A percentile compares a stretch with the other conserved stretches of the same genome.
Evolutionary conservation across 352 stramenopile genomes (phyloP).

Genomic region (Paralagenidium karlingii): DNA sequence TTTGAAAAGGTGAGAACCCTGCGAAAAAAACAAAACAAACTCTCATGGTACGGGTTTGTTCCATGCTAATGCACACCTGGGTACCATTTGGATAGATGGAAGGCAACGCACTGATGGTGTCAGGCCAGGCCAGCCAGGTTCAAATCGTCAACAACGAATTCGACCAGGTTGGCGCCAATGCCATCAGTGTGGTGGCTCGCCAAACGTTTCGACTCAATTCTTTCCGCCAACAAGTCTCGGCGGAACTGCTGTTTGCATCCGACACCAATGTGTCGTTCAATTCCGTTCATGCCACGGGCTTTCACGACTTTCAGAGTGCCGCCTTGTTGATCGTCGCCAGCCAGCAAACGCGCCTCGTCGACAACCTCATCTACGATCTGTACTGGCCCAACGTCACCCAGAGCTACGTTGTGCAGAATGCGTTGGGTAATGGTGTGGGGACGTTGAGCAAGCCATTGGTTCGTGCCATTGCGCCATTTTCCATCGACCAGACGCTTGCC

Average conservation of each 20-base stretch:
- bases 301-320: conserved; percentile 26
- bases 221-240: conserved; percentile 16
- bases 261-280: conserved; percentile 53
- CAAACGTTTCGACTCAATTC: conserved; percentile 18
- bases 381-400: conserved; percentile 2
- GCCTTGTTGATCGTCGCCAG: conserved; percentile 40
- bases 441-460: conserved; percentile 25
- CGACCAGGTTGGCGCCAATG: conserved; percentile 37
- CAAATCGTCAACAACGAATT: conserved; percentile 58
- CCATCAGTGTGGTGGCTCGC: conserved; percentile 29
- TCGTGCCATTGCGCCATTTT: conserved; percentile 9
- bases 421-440: conserved; percentile 20
- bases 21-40: too few species aligned
- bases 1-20: too few species aligned
- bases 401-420: conserved; percentile 3
- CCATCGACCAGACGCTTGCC: conserved; percentile 17
- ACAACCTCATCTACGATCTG: conserved; percentile 55
- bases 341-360: conserved; percentile 25
- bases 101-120: conserved; percentile 57
- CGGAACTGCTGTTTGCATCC: conserved; percentile 23
- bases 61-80: background rate
- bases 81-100: too few species aligned
- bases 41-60: too few species aligned
- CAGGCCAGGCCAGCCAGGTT: conserved; percentile 32
- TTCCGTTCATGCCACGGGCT: conserved; percentile 55